Conservation (phyloP, 768 basidiomycete species). For the Suillus cothurnatus region DNA sequence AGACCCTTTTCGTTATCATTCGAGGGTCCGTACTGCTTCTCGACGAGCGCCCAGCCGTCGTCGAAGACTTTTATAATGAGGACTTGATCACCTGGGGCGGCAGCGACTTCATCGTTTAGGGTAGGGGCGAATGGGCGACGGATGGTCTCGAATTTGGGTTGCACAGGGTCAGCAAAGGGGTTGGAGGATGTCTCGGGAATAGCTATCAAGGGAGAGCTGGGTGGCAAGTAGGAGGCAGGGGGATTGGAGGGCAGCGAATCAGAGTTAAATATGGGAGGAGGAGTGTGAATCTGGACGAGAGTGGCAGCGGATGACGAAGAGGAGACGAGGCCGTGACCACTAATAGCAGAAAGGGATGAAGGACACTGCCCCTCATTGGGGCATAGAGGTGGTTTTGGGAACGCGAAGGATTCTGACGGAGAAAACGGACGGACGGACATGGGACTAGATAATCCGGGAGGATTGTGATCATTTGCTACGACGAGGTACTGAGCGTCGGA, state of each 20-base stretch:
- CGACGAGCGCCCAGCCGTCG: conserved; percentile 72
- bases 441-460: conserved; percentile 43
- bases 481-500: conserved; percentile 43
- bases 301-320: conserved; percentile 19
- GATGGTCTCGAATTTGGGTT: conserved; percentile 47
- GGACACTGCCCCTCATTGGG: not conserved
- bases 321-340: conserved; percentile 1
- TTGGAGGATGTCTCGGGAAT: conserved; percentile 15
- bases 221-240: conserved; percentile 15
- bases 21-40: conserved; percentile 36
- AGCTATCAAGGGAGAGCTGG: not conserved
- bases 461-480: conserved; percentile 27
- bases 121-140: conserved; percentile 58
- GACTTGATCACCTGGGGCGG: conserved; percentile 52
- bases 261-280: conserved; percentile 17
- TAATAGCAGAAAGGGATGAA: conserved; percentile 1
- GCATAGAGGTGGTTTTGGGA: conserved; percentile 60
- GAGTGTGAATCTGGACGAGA: conserved; percentile 20
- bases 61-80: conserved; percentile 58
- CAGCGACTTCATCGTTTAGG: conserved; percentile 60
- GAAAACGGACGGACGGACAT: conserved; percentile 70
- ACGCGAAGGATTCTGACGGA: conserved; percentile 66
- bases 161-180: conserved; percentile 39
- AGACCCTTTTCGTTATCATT: conserved; percentile 42
- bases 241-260: conserved; percentile 20